These are phyloP conservation scores for Meira nashicola DNA, from an alignment of 1,284 basidiomycete genomes.

Conservation along the genomic window DNA sequence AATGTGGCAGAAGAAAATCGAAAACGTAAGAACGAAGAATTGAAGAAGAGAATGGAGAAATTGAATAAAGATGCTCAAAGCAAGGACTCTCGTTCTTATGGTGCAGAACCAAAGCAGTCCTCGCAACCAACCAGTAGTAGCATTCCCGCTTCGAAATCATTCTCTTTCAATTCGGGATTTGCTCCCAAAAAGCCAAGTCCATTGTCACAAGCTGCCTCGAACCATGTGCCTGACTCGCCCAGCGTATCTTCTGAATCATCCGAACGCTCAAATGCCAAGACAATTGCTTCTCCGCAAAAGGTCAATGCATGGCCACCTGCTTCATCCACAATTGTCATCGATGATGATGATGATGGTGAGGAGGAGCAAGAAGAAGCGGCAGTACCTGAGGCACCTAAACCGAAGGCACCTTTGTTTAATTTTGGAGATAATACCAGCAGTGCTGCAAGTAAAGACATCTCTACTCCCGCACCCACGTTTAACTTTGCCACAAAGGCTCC, in stretches of 20 bases:
- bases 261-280: not conserved
- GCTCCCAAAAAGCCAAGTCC: conserved; percentile 41
- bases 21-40: conserved; percentile 30
- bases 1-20: conserved; percentile 2
- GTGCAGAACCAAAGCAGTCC: conserved; percentile 17
- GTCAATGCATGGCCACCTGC: not conserved
- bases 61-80: conserved; percentile 16
- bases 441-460: too few species aligned
- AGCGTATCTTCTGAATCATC: conserved; percentile 15
- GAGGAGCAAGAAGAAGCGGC: not conserved
- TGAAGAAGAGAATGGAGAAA: conserved; percentile 30
- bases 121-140: conserved; percentile 18
- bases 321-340: not conserved
- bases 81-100: not conserved
- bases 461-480: too few species aligned
- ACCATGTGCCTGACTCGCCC: conserved; percentile 30
- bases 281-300: not conserved
- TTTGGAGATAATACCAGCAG: too few species aligned
- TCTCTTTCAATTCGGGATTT: conserved; percentile 17
- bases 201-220: conserved; percentile 27
- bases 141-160: conserved; percentile 12
- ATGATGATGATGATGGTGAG: not conserved
- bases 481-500: too few species aligned
- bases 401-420: not conserved
- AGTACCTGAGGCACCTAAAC: not conserved